Conservation (phyloP, 768 basidiomycete species). For the Boletus rex-veris region DNA sequence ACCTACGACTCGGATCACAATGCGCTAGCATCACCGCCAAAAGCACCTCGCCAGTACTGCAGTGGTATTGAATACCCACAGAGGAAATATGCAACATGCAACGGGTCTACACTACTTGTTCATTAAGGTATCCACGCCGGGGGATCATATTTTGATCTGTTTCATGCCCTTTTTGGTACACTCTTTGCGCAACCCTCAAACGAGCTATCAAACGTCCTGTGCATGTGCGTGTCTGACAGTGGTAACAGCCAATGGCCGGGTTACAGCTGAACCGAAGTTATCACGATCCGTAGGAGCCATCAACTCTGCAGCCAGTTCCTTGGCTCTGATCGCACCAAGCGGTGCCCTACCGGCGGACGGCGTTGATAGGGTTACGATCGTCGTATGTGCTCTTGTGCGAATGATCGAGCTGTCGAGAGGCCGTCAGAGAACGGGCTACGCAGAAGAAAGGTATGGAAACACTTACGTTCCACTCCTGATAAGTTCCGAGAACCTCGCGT, state of each 20-base stretch:
- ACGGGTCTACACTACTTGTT: too few species aligned
- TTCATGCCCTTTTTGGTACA: neutral
- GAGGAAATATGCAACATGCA: too few species aligned
- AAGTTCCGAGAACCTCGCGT: conserved; percentile 49
- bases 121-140: too few species aligned
- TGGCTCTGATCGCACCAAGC: conserved; percentile 60
- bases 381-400: conserved; percentile 37
- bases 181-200: neutral
- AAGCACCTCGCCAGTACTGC: too few species aligned
- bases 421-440: neutral
- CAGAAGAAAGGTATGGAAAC: conserved; percentile 6
- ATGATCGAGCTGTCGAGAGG: conserved; percentile 28
- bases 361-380: conserved; percentile 19
- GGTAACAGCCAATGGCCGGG: neutral
- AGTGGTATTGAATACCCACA: too few species aligned
- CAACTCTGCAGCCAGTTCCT: conserved; percentile 55
- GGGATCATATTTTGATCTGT: too few species aligned
- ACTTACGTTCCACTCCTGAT: conserved; percentile 53
- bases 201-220: conserved; percentile 2
- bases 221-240: neutral
- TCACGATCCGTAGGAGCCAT: conserved; percentile 3
- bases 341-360: conserved; percentile 17
- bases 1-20: too few species aligned
- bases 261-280: neutral
- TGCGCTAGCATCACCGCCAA: too few species aligned